These are phyloP conservation scores for Zygotorulaspora danielsina DNA, from an alignment of 805 yeast species.

Conservation along the genomic window DNA sequence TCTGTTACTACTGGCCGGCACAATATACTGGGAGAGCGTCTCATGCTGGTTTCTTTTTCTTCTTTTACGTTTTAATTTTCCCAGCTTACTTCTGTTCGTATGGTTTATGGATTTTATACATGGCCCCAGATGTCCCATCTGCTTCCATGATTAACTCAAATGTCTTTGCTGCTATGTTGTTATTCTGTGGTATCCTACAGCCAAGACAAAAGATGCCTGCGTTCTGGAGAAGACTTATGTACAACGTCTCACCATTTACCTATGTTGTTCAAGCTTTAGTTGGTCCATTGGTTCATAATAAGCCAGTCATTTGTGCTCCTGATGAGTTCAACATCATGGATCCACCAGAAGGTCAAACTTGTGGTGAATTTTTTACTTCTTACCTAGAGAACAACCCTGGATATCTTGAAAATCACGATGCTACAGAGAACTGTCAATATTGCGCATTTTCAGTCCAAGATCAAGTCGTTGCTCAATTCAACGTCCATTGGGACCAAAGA, in stretches of 20 bases:
- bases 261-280: slow-evolving; percentile 45
- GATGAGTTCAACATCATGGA: slow-evolving; percentile 39
- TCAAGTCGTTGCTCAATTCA: slow-evolving; percentile 47
- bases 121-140: slow-evolving; percentile 43
- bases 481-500: slow-evolving; percentile 43
- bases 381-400: slow-evolving; percentile 41
- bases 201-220: slow-evolving; percentile 43
- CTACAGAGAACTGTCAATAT: slow-evolving; percentile 54
- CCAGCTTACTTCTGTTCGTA: slow-evolving; percentile 49
- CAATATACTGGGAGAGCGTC: slow-evolving; percentile 42
- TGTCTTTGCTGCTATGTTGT: slow-evolving; percentile 50
- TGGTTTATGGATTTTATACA: slow-evolving; percentile 48
- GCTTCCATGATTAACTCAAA: slow-evolving; percentile 42
- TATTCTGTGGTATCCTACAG: slow-evolving; percentile 52
- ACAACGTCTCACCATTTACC: slow-evolving; percentile 45
- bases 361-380: slow-evolving; percentile 42
- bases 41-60: slow-evolving; percentile 50
- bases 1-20: slow-evolving; percentile 49
- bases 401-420: slow-evolving; percentile 40
- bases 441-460: slow-evolving; percentile 59
- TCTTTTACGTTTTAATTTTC: slow-evolving; percentile 46
- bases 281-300: slow-evolving; percentile 39
- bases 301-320: slow-evolving; percentile 37
- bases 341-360: slow-evolving; percentile 47
- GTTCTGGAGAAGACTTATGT: slow-evolving; percentile 46